Base-by-base conservation (phyloP, 306 rosid species). In the Calophaca sinica region DNA sequence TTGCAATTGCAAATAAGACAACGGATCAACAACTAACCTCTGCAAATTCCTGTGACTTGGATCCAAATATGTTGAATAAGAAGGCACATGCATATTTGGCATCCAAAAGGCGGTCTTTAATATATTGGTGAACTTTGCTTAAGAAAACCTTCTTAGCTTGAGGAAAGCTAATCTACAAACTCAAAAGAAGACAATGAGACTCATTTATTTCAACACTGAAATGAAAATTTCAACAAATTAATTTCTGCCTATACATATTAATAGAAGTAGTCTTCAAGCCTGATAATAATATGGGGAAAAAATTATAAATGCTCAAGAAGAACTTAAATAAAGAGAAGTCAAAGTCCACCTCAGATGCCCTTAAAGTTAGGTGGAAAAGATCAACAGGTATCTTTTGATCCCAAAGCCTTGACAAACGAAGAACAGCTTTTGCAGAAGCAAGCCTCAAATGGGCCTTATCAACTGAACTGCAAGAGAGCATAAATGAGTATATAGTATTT, bases 381-480 rank as follows among this genome's bases (percentile, higher is more conserved):
- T 83, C 91, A 80, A 86, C 78, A 44, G 98, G 90, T 55, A 96
- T 92, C 83, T 88, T 92, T 76, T 96, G 88, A 85, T 96, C 96
- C 99, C 99, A 92, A 33, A 86, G 87, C 90, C 85, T 96, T 58
- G 97, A 89, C 75, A 96, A 72, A 65, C 90, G 92, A 71, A 92
- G 91, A 80, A 96, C 84, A 0, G 97, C 99, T 86, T 96, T 96
- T 31, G 98, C 99, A 62, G 98, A 83, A 78, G 98, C 99, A 78
- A 96, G 93, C 83, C 82, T 89, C 85, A 96, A 62, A 84, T 96
- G 91, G 66, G 89, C 97, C 91, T 89, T 90, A 78, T 96, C 99
- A 84, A 89, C 92, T 82, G 89, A 85, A 85, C 99, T 96, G 97
- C 81, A 84, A 64, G 80, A 76, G 63, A 41, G 76, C 48, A 83